Evolutionary conservation across 2,329 filamentous ascomycete genomes (phyloP).

Genomic region (Colletotrichum acutatum): DNA sequence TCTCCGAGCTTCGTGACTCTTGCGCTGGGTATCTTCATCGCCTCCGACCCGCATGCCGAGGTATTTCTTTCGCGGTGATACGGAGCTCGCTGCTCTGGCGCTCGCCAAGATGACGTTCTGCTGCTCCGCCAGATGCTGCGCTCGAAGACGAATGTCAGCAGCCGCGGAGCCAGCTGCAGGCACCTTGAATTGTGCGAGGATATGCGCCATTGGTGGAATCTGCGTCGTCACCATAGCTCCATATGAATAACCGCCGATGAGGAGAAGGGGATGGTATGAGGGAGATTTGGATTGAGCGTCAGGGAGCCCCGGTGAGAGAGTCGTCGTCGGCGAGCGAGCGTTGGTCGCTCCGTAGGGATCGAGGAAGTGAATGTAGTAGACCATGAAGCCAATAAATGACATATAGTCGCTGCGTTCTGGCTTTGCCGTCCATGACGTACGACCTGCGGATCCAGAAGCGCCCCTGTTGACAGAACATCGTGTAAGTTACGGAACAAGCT

Average conservation of each 20-base stretch:
- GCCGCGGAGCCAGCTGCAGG: slow-evolving; percentile 66
- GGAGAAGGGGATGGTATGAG: slow-evolving; percentile 48
- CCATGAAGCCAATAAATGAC: slow-evolving; percentile 82
- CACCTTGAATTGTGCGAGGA: slow-evolving; percentile 69
- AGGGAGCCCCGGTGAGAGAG: slow-evolving; percentile 16
- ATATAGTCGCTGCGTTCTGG: slow-evolving; percentile 86
- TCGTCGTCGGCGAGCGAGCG: neutral
- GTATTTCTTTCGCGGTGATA: slow-evolving; percentile 38
- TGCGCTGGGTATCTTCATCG: slow-evolving; percentile 54
- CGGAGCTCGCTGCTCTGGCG: slow-evolving; percentile 45
- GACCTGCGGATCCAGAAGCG: slow-evolving; percentile 77
- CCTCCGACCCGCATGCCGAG: slow-evolving; percentile 62
- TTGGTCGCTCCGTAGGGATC: slow-evolving; percentile 47
- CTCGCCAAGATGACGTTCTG: slow-evolving; percentile 62
- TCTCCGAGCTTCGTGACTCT: slow-evolving; percentile 50
- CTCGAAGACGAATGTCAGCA: slow-evolving; percentile 76
- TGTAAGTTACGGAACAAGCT: slow-evolving; percentile 6
- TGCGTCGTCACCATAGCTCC: slow-evolving; percentile 84
- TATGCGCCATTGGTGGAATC: slow-evolving; percentile 70
- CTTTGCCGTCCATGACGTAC: slow-evolving; percentile 87
- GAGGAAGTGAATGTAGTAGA: slow-evolving; percentile 76
- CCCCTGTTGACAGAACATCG: slow-evolving; percentile 65
- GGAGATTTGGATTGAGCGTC: slow-evolving; percentile 1
- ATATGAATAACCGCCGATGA: slow-evolving; percentile 90
- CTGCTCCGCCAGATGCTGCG: slow-evolving; percentile 73